Conservation (phyloP, 306 rosid species). For the Hippophae rhamnoides region DNA sequence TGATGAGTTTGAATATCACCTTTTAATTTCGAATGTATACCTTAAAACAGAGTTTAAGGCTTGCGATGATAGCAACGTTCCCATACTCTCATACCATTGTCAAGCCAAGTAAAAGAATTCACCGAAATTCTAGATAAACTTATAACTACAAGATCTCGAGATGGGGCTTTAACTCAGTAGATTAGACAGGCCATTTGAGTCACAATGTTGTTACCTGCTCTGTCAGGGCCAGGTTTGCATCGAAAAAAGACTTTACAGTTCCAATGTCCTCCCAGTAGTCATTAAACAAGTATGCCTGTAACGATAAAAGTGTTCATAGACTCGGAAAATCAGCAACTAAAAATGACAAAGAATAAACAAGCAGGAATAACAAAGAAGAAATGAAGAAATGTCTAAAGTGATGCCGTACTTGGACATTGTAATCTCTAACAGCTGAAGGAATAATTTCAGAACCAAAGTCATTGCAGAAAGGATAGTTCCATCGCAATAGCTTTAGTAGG, state of each 20-base stretch:
- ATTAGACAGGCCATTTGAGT: neutral
- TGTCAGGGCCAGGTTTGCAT: conserved; percentile 86
- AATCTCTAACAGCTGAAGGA: conserved; percentile 72
- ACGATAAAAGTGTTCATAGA: conserved; percentile 18
- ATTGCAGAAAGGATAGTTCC: conserved; percentile 57
- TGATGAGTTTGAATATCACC: conserved; percentile 18
- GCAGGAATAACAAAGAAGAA: neutral
- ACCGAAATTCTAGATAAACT: too few relatives aligned
- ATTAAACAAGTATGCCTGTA: conserved; percentile 83
- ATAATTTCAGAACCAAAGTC: conserved; percentile 96
- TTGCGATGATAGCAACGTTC: too few relatives aligned
- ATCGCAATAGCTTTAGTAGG: conserved; percentile 57
- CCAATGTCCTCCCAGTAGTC: conserved; percentile 99
- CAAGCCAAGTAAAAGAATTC: too few relatives aligned
- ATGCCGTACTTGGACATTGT: conserved; percentile 79
- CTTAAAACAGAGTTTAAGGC: too few relatives aligned
- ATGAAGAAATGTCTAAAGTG: neutral
- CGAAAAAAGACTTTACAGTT: conserved; percentile 83
- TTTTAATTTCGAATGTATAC: too few relatives aligned
- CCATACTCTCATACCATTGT: too few relatives aligned
- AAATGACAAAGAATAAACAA: conserved; percentile 2
- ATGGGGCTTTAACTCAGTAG: neutral
- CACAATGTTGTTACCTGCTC: conserved; percentile 49
- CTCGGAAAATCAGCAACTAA: neutral
- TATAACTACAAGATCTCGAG: neutral